phyloP scores from a whole-genome alignment of 164 flowering plant genomes.

The Liriodendron chinense region DNA sequence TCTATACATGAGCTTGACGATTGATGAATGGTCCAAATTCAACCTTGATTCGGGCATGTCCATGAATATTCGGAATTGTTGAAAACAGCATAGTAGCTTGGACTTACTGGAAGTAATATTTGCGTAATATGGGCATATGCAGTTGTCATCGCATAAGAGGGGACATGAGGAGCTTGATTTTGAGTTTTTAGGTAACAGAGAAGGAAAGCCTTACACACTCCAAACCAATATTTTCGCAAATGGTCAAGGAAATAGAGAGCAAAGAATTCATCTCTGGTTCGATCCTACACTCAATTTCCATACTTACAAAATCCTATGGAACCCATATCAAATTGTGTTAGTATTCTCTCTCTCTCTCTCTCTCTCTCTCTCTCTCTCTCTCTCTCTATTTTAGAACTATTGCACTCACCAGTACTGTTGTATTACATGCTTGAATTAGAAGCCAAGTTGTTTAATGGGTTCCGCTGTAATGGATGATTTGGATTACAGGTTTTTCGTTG shows the following conservation, averaged over 20 bases:
- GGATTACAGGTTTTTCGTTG: constrained; percentile 56
- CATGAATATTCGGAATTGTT: too few species aligned
- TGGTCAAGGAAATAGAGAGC: constrained; percentile 59
- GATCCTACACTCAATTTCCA: constrained; percentile 62
- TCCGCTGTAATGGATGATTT: too few species aligned
- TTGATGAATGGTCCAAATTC: too few species aligned
- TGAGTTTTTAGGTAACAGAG: constrained; percentile 71
- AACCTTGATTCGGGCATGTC: too few species aligned
- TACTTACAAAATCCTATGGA: constrained; percentile 62
- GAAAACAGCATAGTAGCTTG: not conserved
- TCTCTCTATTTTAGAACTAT: not conserved
- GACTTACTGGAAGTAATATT: not conserved
- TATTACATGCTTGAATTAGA: too few species aligned
- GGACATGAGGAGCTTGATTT: constrained; percentile 72
- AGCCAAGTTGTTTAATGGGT: too few species aligned
- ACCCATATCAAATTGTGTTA: constrained; percentile 62
- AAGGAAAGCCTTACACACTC: constrained; percentile 44
- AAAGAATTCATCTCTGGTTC: constrained; percentile 57
- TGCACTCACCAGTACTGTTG: not conserved
- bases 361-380: constrained; percentile 9
- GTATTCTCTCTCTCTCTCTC: constrained; percentile 13
- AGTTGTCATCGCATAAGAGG: constrained; percentile 38
- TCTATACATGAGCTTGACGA: too few species aligned
- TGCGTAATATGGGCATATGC: constrained; percentile 25
- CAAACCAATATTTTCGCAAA: constrained; percentile 67